Evolutionary conservation across 331 rosid genomes (phyloP), one percentile per base, ranked within the genome.

Genomic region (Phaseolus coccineus): DNA sequence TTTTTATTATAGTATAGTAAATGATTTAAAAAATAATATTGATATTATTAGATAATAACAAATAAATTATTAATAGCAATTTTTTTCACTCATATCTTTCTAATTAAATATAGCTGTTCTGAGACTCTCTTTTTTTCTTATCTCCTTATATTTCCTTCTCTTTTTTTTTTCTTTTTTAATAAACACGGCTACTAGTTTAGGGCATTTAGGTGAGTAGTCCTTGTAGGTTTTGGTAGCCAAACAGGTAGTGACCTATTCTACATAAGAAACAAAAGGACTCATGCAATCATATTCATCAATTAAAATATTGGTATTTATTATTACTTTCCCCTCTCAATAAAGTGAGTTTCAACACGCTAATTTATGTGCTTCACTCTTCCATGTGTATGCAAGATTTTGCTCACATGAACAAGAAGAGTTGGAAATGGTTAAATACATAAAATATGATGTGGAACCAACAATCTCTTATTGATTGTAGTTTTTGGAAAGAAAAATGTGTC

Each of bases 191-290:
- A 53, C 40, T 12, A 55, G 61, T 50, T 30, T 58, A 69, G 72
- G 72, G 40, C 22, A 27, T 64, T 50, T 75, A 56, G 80, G 84
- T 80, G 76, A 69, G 48, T 61, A 16, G 81, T 86, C 83, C 65
- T 63, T 35, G 3, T 65, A 62, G 42, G 27, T 4, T 53, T 75
- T 61, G 63, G 74, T 51, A 50, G 37, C 19, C n/a, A 40, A 42
- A 40, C 12, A 8, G 19, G 40, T 66, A 19, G 76, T 30, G 63
- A 35, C 10, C 56, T 53, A 52, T 28, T 24, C 24, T 3, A 48
- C 24, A 55, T 28, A n/a, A 51, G 14, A 57, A 14, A 13, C 28
- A 77, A 24, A 52, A 2, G 4, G 4, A 66, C 1, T 8, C 4
- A 5, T 35, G 39, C 1, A 5, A 35, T 53, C 55, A 4, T 7